Percentiles rank a stretch among this genome's conserved stretches.
phyloP scores from a whole-genome alignment of 2,329 filamentous ascomycete genomes.

The Diaporthe ampelina region DNA sequence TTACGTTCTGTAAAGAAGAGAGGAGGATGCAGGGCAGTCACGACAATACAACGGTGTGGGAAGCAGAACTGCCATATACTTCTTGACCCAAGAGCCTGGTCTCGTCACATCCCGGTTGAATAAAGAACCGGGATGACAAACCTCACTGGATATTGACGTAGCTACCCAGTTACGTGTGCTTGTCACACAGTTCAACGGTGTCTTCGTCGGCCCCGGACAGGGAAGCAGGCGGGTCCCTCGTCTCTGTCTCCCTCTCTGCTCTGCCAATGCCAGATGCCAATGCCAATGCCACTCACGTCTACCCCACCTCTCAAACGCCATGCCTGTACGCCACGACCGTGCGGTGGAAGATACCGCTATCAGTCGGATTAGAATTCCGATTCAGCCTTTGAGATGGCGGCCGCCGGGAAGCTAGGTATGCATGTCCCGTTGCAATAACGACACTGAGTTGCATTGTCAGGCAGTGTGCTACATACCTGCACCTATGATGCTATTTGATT shows the following conservation, averaged over 20 bases:
- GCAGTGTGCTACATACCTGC: no score
- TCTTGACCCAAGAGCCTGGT: background rate
- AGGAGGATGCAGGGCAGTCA: background rate
- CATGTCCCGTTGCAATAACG: background rate
- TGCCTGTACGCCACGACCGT: background rate
- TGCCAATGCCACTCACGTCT: background rate
- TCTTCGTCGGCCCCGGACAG: conserved; percentile 8
- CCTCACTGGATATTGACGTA: background rate
- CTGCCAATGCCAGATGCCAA: background rate
- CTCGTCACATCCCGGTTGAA: no score
- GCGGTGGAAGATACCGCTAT: background rate
- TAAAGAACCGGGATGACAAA: background rate
- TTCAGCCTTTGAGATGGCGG: background rate
- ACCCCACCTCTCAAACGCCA: conserved; percentile 1
- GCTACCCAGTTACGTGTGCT: background rate
- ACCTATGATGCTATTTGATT: no score
- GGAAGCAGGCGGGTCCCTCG: background rate
- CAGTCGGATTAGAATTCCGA: background rate
- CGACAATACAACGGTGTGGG: background rate
- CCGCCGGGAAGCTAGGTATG: background rate
- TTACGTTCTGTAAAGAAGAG: background rate
- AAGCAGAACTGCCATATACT: background rate
- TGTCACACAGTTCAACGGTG: background rate
- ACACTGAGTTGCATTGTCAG: no score
- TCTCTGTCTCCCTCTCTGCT: background rate